These are phyloP conservation scores for Arthrobotrys musiformis DNA, from an alignment of 2,329 filamentous ascomycete species.

Conservation along the genomic window DNA sequence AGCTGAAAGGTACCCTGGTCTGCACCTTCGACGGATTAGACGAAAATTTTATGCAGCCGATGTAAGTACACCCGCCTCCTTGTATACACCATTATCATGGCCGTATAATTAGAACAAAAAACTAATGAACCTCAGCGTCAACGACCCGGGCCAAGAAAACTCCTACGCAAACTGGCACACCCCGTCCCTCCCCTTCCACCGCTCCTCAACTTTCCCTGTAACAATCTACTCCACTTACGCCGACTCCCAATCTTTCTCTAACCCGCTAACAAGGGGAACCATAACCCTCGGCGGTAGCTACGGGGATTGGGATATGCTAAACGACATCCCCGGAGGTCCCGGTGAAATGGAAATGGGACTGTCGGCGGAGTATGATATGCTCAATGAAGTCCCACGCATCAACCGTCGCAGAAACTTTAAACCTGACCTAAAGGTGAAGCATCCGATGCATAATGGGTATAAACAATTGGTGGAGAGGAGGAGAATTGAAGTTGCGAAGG, in stretches of 20 bases:
- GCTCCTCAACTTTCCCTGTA: too few relatives aligned
- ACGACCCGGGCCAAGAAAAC: too few relatives aligned
- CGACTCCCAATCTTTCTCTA: neutral
- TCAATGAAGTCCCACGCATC: neutral
- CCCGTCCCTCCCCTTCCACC: too few relatives aligned
- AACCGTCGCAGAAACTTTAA: neutral
- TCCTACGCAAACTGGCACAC: too few relatives aligned
- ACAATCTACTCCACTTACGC: neutral
- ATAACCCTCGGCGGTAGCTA: conserved; percentile 7
- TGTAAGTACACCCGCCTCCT: too few relatives aligned
- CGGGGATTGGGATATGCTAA: conserved; percentile 15
- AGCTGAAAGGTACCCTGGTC: too few relatives aligned
- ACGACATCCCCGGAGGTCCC: neutral
- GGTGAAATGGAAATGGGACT: neutral
- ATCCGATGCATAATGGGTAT: neutral
- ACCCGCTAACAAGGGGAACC: neutral
- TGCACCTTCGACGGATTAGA: too few relatives aligned
- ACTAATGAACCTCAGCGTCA: too few relatives aligned
- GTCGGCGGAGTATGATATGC: neutral
- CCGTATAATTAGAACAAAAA: too few relatives aligned
- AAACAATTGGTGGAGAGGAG: conserved; percentile 2
- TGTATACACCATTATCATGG: too few relatives aligned
- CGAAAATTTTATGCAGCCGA: too few relatives aligned
- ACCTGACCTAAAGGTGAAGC: neutral
- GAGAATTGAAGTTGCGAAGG: conserved; percentile 1